These are phyloP conservation scores for Elaeis guineensis DNA, from an alignment of 176 grass and related monocot genomes.

Conservation along the genomic window DNA sequence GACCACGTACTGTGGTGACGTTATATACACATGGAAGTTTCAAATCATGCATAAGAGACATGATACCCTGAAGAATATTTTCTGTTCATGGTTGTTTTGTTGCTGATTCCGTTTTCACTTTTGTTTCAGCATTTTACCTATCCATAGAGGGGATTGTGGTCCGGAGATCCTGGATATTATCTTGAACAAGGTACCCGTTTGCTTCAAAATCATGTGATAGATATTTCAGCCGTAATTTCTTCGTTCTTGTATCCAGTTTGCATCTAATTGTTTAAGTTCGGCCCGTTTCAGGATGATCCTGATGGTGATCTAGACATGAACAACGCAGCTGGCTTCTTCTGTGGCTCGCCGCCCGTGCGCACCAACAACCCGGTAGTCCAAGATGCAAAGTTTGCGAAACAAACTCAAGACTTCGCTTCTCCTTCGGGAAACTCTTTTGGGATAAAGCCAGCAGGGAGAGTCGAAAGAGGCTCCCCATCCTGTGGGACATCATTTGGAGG, in stretches of 20 bases:
- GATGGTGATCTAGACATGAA: slow-evolving; percentile 46
- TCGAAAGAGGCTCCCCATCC: slow-evolving; percentile 55
- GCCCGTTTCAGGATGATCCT: slow-evolving; percentile 39
- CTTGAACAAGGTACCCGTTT: slow-evolving; percentile 47
- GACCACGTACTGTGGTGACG: too few species aligned
- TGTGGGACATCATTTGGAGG: slow-evolving; percentile 39
- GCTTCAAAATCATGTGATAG: neutral
- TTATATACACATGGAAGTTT: too few species aligned
- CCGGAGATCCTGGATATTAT: slow-evolving; percentile 67
- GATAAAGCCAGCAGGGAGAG: slow-evolving; percentile 35
- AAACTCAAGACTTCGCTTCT: slow-evolving; percentile 39
- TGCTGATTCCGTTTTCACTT: neutral
- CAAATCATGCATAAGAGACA: too few species aligned
- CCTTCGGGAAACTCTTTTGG: slow-evolving; percentile 51
- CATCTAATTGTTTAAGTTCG: slow-evolving; percentile 7
- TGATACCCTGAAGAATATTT: too few species aligned
- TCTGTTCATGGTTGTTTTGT: neutral
- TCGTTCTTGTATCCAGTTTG: too few species aligned
- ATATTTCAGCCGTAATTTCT: too few species aligned
- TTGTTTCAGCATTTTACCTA: slow-evolving; percentile 30
- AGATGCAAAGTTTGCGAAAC: slow-evolving; percentile 62
- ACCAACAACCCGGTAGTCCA: slow-evolving; percentile 74
- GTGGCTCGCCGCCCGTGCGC: slow-evolving; percentile 77
- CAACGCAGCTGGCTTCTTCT: slow-evolving; percentile 55
- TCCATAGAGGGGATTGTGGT: slow-evolving; percentile 41